Evolutionary conservation across 495 filamentous ascomycete species (phyloP).

Genomic region (Talaromyces proteolyticus): DNA sequence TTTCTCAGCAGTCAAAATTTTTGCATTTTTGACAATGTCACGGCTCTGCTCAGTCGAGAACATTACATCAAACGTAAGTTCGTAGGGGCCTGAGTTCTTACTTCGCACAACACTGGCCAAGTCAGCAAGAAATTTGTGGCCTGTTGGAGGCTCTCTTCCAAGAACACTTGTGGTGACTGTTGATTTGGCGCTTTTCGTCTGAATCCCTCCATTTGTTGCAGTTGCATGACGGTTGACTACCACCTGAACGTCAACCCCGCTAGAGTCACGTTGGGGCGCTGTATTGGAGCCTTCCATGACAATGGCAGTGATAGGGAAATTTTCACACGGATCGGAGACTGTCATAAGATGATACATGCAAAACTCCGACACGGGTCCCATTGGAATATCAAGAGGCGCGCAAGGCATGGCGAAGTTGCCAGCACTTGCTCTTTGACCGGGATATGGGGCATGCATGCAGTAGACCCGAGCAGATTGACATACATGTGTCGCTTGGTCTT

Average conservation of each 20-base stretch:
- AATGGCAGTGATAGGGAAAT: too few species aligned
- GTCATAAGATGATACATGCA: constrained; percentile 39
- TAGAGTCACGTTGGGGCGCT: too few species aligned
- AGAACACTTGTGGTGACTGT: not conserved
- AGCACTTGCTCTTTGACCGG: constrained; percentile 29
- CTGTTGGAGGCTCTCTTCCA: not conserved
- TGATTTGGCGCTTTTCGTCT: too few species aligned
- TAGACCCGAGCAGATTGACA: constrained; percentile 22
- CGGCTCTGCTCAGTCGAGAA: constrained; percentile 23
- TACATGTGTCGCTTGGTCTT: constrained; percentile 30
- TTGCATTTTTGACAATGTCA: constrained; percentile 20
- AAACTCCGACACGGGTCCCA: constrained; percentile 32
- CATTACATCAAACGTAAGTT: constrained; percentile 39
- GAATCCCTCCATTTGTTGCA: too few species aligned
- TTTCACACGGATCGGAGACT: constrained; percentile 23
- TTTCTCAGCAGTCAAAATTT: constrained; percentile 16
- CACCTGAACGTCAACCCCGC: too few species aligned
- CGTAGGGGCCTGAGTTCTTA: constrained; percentile 40
- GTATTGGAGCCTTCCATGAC: too few species aligned
- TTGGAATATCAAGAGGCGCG: constrained; percentile 21
- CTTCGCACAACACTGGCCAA: constrained; percentile 18
- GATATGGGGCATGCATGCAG: constrained; percentile 30
- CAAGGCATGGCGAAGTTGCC: constrained; percentile 36
- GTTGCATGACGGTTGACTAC: too few species aligned
- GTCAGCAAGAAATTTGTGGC: not conserved